Evolutionary conservation across 495 filamentous ascomycete species (phyloP).

Genomic region (Jackrogersella multiformis): DNA sequence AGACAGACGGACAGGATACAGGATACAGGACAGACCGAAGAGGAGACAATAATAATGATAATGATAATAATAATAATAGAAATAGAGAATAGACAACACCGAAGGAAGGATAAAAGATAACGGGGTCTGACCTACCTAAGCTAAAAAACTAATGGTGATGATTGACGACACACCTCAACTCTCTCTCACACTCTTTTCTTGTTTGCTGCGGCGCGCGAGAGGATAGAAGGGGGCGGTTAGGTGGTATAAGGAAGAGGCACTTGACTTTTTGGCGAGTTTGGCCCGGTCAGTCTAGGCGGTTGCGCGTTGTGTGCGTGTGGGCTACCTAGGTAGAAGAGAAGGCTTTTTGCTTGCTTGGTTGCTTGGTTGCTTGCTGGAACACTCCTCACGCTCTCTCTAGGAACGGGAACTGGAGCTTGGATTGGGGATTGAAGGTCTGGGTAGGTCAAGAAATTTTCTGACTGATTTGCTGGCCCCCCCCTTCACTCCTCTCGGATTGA

Average conservation of each 20-base stretch:
- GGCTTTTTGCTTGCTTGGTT: not conserved
- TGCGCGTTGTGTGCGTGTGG: conserved; percentile 1
- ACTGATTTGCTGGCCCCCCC: conserved; percentile 15
- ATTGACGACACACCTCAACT: conserved; percentile 29
- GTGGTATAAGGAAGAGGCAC: conserved; percentile 31
- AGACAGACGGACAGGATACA: not conserved
- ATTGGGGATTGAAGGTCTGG: conserved; percentile 30
- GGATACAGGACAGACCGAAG: not conserved
- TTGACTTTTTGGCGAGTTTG: conserved; percentile 36
- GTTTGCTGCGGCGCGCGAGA: conserved; percentile 31
- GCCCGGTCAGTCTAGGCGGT: conserved; percentile 26
- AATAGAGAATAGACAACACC: no score
- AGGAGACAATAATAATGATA: not conserved
- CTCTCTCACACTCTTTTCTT: not conserved
- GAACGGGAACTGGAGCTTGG: conserved; percentile 3
- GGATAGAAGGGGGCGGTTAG: conserved; percentile 24
- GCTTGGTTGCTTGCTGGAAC: not conserved
- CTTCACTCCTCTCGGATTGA: conserved; percentile 34
- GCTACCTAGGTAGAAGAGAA: conserved; percentile 17
- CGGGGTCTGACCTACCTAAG: conserved; percentile 41
- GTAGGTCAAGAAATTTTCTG: conserved; percentile 42
- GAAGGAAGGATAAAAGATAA: no score
- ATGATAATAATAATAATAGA: conserved; percentile 12
- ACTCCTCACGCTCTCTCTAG: not conserved
- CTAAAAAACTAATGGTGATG: conserved; percentile 28